phyloP scores from a whole-genome alignment of 495 filamentous ascomycete genomes.

The Aspergillus egyptiacus region DNA sequence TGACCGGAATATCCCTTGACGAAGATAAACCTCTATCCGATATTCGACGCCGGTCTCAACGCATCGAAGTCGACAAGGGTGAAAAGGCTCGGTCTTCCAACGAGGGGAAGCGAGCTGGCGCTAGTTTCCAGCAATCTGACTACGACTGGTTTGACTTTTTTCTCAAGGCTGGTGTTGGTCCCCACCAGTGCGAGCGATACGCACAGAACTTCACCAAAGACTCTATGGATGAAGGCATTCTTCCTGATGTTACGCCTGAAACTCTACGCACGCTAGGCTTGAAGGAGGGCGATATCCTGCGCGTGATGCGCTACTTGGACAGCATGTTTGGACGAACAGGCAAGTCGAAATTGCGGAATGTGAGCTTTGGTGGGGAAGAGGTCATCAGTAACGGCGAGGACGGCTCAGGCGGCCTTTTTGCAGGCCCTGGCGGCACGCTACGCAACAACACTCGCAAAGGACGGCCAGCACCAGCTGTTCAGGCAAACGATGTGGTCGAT shows the following conservation, averaged over 20 bases:
- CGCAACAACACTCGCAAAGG: constrained; percentile 95
- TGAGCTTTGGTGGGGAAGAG: constrained; percentile 55
- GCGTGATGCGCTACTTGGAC: constrained; percentile 87
- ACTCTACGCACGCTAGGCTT: constrained; percentile 80
- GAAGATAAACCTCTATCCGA: constrained; percentile 94
- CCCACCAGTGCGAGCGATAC: constrained; percentile 90
- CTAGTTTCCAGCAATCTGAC: constrained; percentile 53
- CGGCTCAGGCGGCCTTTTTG: constrained; percentile 72
- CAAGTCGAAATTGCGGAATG: constrained; percentile 55
- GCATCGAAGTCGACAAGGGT: constrained; percentile 25
- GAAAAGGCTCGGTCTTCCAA: constrained; percentile 16
- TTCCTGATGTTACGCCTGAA: constrained; percentile 78
- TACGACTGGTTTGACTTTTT: constrained; percentile 99
- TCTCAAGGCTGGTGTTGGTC: constrained; percentile 80
- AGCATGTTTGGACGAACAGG: constrained; percentile 62
- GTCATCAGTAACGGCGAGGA: constrained; percentile 47
- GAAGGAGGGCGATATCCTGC: constrained; percentile 92
- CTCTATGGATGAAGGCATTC: constrained; percentile 87
- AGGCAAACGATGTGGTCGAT: constrained; percentile 81
- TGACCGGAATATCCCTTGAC: constrained; percentile 82
- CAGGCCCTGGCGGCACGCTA: constrained; percentile 79
- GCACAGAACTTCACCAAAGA: constrained; percentile 80
- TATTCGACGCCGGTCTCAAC: constrained; percentile 47
- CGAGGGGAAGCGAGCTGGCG: constrained; percentile 42
- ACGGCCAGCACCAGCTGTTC: constrained; percentile 74